phyloP scores from a whole-genome alignment of 768 basidiomycete species.

The Rhizopogon rudus region DNA sequence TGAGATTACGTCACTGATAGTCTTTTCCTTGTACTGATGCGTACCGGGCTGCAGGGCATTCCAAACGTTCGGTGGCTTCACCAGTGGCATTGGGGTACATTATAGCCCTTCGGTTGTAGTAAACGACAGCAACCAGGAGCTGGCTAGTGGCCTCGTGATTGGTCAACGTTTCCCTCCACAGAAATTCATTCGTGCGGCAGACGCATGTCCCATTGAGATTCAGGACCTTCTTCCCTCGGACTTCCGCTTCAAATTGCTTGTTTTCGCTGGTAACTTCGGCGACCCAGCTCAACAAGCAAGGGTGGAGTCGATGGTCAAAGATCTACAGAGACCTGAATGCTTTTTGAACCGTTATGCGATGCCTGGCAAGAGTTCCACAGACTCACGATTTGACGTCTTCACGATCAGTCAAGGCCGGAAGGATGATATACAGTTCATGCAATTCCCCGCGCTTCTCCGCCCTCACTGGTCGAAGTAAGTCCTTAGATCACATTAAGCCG shows the following conservation, averaged over 20 bases:
- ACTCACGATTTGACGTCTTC: slow-evolving; percentile 26
- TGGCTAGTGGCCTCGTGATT: slow-evolving; percentile 35
- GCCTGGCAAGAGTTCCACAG: slow-evolving; percentile 14
- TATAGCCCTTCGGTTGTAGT: slow-evolving; percentile 38
- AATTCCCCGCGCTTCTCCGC: slow-evolving; percentile 29
- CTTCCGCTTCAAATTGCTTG: slow-evolving; percentile 43
- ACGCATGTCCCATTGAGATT: slow-evolving; percentile 41
- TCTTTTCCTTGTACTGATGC: neutral
- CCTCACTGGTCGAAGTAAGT: slow-evolving; percentile 40
- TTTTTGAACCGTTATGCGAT: slow-evolving; percentile 23
- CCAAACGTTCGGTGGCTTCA: slow-evolving; percentile 40
- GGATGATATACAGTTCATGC: slow-evolving; percentile 24
- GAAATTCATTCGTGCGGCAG: slow-evolving; percentile 40
- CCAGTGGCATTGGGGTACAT: slow-evolving; percentile 46
- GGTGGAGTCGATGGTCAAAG: slow-evolving; percentile 21
- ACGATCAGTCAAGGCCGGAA: slow-evolving; percentile 27
- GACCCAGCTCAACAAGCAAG: slow-evolving; percentile 18
- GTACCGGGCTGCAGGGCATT: slow-evolving; percentile 29
- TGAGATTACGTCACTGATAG: slow-evolving; percentile 11
- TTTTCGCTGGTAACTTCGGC: slow-evolving; percentile 37
- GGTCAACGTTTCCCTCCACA: slow-evolving; percentile 51
- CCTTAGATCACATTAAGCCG: neutral
- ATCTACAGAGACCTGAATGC: slow-evolving; percentile 19
- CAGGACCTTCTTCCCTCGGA: slow-evolving; percentile 47
- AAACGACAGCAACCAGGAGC: slow-evolving; percentile 27